A percentile compares a stretch with the other conserved stretches of the same genome.
Conservation (phyloP, 1,284 basidiomycete genomes). For the Microbotryum intermedium region DNA sequence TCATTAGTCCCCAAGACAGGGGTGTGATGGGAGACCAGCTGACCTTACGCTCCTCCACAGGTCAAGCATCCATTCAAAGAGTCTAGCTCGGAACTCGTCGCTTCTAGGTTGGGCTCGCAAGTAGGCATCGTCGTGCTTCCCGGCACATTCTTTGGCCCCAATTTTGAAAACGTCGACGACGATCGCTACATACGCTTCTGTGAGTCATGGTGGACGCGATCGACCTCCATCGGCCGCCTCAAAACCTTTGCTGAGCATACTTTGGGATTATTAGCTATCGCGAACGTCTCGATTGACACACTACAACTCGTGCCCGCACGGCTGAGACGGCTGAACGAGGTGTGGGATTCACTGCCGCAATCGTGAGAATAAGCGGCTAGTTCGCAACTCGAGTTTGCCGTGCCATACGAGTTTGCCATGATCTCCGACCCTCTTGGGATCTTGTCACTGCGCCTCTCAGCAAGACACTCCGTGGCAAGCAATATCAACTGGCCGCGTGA, state of each 20-base stretch:
- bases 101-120: conserved; percentile 52
- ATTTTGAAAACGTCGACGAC: conserved; percentile 38
- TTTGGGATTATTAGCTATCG: conserved; percentile 46
- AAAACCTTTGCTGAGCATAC: not conserved
- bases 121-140: conserved; percentile 62
- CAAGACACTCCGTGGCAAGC: no score
- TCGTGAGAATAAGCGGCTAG: no score
- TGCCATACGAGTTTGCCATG: no score
- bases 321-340: conserved; percentile 45
- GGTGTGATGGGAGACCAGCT: not conserved
- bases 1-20: no score
- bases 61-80: conserved; percentile 56
- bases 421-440: no score
- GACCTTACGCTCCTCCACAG: conserved; percentile 26
- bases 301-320: conserved; percentile 54
- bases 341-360: conserved; percentile 9
- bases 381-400: no score
- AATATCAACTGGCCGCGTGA: no score
- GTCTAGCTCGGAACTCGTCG: conserved; percentile 44
- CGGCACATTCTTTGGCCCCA: conserved; percentile 55
- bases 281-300: conserved; percentile 63
- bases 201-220: conserved; percentile 4
- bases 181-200: conserved; percentile 53
- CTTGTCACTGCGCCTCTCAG: no score
- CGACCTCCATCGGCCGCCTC: no score